Conservation (phyloP, 495 filamentous ascomycete genomes). For the Friedmanniomyces simplex region DNA sequence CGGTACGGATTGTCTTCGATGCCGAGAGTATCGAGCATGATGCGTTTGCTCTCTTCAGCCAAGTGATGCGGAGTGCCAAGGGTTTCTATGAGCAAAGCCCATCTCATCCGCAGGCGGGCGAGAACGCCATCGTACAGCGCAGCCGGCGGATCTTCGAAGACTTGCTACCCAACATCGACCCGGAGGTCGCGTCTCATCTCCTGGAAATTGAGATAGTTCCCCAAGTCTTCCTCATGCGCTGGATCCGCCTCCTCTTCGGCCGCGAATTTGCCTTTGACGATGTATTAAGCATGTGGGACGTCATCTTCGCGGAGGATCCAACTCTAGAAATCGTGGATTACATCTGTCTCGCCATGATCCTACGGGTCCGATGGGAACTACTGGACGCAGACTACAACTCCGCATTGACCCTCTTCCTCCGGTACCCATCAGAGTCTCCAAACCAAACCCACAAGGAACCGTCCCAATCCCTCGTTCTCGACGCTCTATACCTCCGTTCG, state of each 20-base stretch:
- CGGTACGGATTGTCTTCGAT: slow-evolving; percentile 48
- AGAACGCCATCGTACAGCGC: slow-evolving; percentile 73
- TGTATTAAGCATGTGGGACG: slow-evolving; percentile 77
- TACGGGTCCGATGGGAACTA: slow-evolving; percentile 84
- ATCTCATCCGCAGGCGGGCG: slow-evolving; percentile 33
- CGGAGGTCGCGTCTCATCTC: slow-evolving; percentile 71
- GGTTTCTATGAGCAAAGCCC: slow-evolving; percentile 64
- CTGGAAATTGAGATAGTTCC: slow-evolving; percentile 82
- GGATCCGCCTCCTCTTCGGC: slow-evolving; percentile 88
- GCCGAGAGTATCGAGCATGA: slow-evolving; percentile 74
- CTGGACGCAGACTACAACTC: slow-evolving; percentile 76
- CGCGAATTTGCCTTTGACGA: slow-evolving; percentile 86
- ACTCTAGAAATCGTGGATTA: slow-evolving; percentile 73
- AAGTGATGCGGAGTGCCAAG: slow-evolving; percentile 77
- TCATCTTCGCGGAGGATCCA: slow-evolving; percentile 80
- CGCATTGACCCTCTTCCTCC: slow-evolving; percentile 68
- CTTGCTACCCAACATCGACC: slow-evolving; percentile 64
- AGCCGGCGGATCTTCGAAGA: slow-evolving; percentile 79
- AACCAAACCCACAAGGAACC: slow-evolving; percentile 43
- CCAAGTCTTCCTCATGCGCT: slow-evolving; percentile 95
- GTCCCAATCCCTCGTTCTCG: slow-evolving; percentile 69
- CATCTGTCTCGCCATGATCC: slow-evolving; percentile 86
- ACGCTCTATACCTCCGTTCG: slow-evolving; percentile 74
- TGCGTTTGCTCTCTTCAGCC: slow-evolving; percentile 72
- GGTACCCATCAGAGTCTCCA: slow-evolving; percentile 50